These are phyloP conservation scores for Hypericum androsaemum DNA, from an alignment of 345 rosid species.

Conservation along the genomic window DNA sequence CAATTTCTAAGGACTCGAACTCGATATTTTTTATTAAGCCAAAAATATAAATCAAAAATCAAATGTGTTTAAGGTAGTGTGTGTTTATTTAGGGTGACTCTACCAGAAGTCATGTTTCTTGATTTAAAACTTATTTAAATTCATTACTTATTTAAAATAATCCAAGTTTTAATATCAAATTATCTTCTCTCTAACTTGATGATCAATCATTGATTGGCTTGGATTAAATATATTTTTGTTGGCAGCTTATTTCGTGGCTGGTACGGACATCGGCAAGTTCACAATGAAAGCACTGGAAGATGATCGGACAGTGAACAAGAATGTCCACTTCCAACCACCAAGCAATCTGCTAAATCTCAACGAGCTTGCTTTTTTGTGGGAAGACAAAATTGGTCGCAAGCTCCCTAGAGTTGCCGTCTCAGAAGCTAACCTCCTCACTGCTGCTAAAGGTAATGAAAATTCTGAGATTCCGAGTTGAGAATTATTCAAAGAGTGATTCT, in stretches of 20 bases:
- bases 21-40: too few species aligned
- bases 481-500: too few species aligned
- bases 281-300: constrained; percentile 17
- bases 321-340: constrained; percentile 27
- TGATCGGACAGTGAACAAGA: constrained; percentile 23
- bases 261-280: constrained; percentile 27
- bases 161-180: too few species aligned
- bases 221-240: background rate
- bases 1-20: too few species aligned
- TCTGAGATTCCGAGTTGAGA: too few species aligned
- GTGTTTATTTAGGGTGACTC: too few species aligned
- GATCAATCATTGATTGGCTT: background rate
- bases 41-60: too few species aligned
- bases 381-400: constrained; percentile 19
- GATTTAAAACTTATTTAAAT: too few species aligned
- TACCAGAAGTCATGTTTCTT: too few species aligned
- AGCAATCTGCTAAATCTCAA: constrained; percentile 21
- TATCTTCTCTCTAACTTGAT: too few species aligned
- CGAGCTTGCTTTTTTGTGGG: constrained; percentile 29
- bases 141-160: too few species aligned
- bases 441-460: constrained; percentile 18
- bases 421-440: constrained; percentile 22
- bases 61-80: too few species aligned
- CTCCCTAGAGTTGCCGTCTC: constrained; percentile 24
- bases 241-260: constrained; percentile 31